phyloP scores from a whole-genome alignment of 2,329 filamentous ascomycete genomes.

The Alternaria burnsii region DNA sequence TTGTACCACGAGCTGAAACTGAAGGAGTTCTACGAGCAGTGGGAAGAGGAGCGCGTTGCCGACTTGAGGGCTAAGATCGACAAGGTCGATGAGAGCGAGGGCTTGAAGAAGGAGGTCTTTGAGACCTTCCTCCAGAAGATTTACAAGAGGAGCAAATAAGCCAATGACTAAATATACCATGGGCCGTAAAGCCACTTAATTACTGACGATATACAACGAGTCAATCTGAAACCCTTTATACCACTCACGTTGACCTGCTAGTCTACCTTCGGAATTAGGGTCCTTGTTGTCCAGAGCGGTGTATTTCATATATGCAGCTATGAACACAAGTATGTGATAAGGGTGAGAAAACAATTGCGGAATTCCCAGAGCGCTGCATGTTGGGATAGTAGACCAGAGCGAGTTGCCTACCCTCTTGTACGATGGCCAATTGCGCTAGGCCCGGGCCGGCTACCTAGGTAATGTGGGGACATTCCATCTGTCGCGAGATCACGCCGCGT shows the following conservation, averaged over 20 bases:
- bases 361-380: neutral
- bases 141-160: conserved; percentile 94
- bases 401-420: neutral
- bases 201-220: neutral
- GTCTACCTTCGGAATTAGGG: neutral
- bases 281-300: neutral
- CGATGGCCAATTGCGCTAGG: neutral
- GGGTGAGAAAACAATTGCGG: neutral
- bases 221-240: neutral
- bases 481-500: conserved; percentile 1
- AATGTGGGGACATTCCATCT: neutral
- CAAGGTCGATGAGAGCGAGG: conserved; percentile 82
- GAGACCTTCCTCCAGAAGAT: conserved; percentile 94
- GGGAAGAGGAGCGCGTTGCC: conserved; percentile 86
- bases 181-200: neutral
- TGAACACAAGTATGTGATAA: neutral
- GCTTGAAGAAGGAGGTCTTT: conserved; percentile 90
- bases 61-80: conserved; percentile 80
- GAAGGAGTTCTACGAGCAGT: conserved; percentile 82
- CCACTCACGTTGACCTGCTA: neutral
- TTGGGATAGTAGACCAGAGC: neutral
- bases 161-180: neutral
- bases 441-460: neutral
- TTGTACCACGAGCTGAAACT: conserved; percentile 87
- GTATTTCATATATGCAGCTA: neutral